Conservation (phyloP, 176 grass and related monocot species). For the Carex parvula region DNA sequence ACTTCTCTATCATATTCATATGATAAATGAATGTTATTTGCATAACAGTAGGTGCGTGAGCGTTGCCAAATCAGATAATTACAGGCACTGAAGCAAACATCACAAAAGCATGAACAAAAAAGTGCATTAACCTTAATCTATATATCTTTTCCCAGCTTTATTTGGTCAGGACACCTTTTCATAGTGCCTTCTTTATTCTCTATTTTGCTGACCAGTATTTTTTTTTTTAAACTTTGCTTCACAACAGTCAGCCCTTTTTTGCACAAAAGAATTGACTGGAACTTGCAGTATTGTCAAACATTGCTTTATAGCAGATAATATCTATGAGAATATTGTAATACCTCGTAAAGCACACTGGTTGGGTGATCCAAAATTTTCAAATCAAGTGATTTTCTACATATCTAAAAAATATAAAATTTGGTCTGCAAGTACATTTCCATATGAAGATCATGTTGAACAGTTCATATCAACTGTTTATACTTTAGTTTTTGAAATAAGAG, state of each 20-base stretch:
- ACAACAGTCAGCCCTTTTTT: background rate
- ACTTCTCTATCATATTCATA: background rate
- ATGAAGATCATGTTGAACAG: too few relatives aligned
- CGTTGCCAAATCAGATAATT: background rate
- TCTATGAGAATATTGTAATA: slow-evolving; percentile 13
- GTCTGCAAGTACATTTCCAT: too few relatives aligned
- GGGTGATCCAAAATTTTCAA: background rate
- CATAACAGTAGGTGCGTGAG: background rate
- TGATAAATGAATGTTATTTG: background rate
- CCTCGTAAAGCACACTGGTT: slow-evolving; percentile 69
- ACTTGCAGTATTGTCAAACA: background rate
- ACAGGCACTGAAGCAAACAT: background rate
- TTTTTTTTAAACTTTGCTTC: background rate
- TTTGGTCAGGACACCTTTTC: background rate
- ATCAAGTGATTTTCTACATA: too few relatives aligned
- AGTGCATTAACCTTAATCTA: background rate
- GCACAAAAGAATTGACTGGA: slow-evolving; percentile 5
- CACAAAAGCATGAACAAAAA: background rate
- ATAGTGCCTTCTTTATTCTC: background rate
- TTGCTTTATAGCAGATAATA: slow-evolving; percentile 9
- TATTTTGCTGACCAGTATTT: too few relatives aligned
- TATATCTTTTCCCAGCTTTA: background rate
- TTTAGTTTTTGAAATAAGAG: too few relatives aligned
- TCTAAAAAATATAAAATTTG: too few relatives aligned
- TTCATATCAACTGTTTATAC: too few relatives aligned